Evolutionary conservation across 1,284 basidiomycete genomes (phyloP), one percentile per base, ranked within the genome.

Genomic region (Agaricales sp.): DNA sequence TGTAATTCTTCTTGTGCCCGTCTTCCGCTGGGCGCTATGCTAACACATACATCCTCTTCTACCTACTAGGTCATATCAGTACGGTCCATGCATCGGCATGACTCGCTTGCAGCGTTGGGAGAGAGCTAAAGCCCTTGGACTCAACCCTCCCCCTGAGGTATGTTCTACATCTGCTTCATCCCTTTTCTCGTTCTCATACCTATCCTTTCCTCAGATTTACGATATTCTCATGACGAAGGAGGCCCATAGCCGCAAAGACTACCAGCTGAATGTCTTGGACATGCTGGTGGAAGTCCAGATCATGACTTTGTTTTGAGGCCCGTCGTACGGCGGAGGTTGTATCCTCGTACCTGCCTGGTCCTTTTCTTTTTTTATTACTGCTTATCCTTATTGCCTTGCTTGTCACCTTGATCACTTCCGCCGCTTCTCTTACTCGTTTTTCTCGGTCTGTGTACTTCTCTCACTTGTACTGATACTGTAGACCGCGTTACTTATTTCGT

Each of bases 51-150:
- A 24, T 18, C 23, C 22, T n/a, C n/a, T 43, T 2, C 25, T 48
- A 47, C 30, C 35, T 23, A 22, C 8, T 35, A 87, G 84, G 58
- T 80, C 82, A 0, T 82, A 83, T 51, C 80, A 90, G 55, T 95
- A 83, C 60, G 92, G 92, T 0, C 92, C 92, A 1, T 92, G 85
- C 56, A 73, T 89, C 41, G 92, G 92, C 1, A 74, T 94, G 44
- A 78, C 82, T 12, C 78, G 93, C 41, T 67, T 96, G 20, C 81
- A 93, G 54, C 75, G 94, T 25, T 98, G 92, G 91, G 78, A 95
- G 58, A 74, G 94, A 37, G 94, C 94, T 0, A 63, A 84, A 43
- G 74, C 77, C 14, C 71, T 94, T 43, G 92, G 90, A 3, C 69
- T 96, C 19, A 74, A 87, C 48, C 94, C 94, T 14, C 93, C 94